These are phyloP conservation scores for Entrophospora sp. DNA, from an alignment of 192 early-diverging fungal genomes.

Conservation along the genomic window DNA sequence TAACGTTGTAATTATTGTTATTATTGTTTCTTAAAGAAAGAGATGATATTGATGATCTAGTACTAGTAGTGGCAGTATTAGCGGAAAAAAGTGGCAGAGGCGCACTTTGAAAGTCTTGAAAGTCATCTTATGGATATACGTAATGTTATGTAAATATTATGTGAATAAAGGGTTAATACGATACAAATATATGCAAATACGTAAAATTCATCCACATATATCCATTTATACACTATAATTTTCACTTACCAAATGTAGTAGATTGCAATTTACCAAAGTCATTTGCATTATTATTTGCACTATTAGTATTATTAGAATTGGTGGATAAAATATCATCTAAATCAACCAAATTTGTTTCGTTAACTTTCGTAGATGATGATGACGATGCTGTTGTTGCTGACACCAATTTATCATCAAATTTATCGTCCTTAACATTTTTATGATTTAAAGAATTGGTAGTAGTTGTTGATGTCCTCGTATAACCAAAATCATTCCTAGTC, in stretches of 20 bases:
- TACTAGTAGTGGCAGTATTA: constrained; percentile 12
- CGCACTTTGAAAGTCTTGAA: constrained; percentile 60
- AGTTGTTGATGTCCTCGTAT: neutral
- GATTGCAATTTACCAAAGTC: constrained; percentile 9
- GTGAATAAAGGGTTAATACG: constrained; percentile 7
- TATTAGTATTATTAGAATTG: constrained; percentile 10
- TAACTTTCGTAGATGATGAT: constrained; percentile 27
- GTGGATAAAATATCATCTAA: constrained; percentile 48
- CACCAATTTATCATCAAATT: too few relatives aligned
- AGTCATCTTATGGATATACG: constrained; percentile 42
- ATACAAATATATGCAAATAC: too few relatives aligned
- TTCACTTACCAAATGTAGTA: too few relatives aligned
- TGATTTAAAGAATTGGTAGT: constrained; percentile 25
- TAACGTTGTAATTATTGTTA: neutral
- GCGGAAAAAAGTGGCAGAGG: constrained; percentile 22
- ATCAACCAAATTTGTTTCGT: constrained; percentile 60
- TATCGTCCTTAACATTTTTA: constrained; percentile 8
- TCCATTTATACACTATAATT: too few relatives aligned
- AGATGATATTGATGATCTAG: constrained; percentile 23
- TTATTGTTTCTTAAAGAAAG: constrained; percentile 24
- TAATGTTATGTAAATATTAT: constrained; percentile 26
- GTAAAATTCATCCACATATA: too few relatives aligned
- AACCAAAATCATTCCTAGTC: neutral
- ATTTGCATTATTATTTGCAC: constrained; percentile 20
- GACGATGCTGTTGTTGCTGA: constrained; percentile 27